phyloP scores from a whole-genome alignment of 495 filamentous ascomycete genomes.

The Aspergillus bridgeri region DNA sequence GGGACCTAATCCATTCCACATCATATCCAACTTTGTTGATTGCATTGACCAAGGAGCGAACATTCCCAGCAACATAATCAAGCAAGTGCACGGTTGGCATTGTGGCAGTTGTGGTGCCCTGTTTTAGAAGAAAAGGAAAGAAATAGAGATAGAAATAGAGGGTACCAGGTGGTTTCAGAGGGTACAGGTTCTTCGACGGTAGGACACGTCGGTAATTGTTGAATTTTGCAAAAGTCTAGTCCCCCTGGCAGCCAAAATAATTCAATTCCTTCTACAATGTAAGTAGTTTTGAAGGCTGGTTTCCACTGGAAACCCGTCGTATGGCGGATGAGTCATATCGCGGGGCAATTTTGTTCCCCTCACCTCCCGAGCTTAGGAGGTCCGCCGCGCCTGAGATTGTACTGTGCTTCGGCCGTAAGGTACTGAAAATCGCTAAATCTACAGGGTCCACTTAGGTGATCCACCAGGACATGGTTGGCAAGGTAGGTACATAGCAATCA shows the following conservation, averaged over 20 bases:
- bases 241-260: too few relatives aligned
- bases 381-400: too few relatives aligned
- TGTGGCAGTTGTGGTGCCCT: constrained; percentile 1
- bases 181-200: background rate
- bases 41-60: constrained; percentile 92
- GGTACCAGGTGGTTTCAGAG: background rate
- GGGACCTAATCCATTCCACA: constrained; percentile 86
- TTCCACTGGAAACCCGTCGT: background rate
- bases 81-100: constrained; percentile 94
- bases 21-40: constrained; percentile 91
- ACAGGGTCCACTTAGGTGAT: too few relatives aligned
- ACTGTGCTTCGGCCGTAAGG: too few relatives aligned
- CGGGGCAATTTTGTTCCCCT: background rate
- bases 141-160: background rate
- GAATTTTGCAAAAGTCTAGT: background rate
- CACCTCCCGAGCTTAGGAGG: too few relatives aligned
- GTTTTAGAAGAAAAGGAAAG: background rate
- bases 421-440: too few relatives aligned
- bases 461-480: too few relatives aligned
- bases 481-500: too few relatives aligned
- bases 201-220: background rate
- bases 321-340: background rate
- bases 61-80: constrained; percentile 83
- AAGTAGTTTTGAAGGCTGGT: too few relatives aligned
- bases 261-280: too few relatives aligned